Percentiles rank a stretch among this genome's conserved stretches.
These are phyloP conservation scores for Aureobasidium melanogenum DNA, from an alignment of 2,329 filamentous ascomycete species.

Conservation along the genomic window DNA sequence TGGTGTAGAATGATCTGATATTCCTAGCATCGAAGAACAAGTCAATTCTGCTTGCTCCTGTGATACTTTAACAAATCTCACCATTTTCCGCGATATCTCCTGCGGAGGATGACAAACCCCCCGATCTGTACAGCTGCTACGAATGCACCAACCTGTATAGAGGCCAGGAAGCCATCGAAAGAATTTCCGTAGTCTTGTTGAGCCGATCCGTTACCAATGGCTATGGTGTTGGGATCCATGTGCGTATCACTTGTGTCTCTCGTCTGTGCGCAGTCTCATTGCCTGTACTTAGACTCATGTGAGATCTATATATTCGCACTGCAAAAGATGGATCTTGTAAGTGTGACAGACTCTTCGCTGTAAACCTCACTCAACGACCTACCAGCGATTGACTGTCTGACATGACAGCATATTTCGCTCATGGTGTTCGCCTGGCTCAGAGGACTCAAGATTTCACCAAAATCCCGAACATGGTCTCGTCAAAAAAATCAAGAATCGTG, in stretches of 20 bases:
- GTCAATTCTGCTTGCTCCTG: not conserved
- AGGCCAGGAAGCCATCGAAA: not conserved
- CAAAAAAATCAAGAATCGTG: not conserved
- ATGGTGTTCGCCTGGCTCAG: not conserved
- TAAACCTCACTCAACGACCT: not conserved
- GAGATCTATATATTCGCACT: not conserved
- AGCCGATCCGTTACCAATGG: not conserved
- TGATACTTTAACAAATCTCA: not conserved
- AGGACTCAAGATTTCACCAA: not conserved
- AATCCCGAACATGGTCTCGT: not conserved
- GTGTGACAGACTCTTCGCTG: not conserved
- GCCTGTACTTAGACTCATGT: not conserved
- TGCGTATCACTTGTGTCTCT: not conserved
- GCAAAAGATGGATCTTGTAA: not conserved
- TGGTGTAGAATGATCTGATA: not conserved
- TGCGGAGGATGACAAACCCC: not conserved
- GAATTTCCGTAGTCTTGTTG: not conserved
- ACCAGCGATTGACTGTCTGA: not conserved
- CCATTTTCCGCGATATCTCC: not conserved
- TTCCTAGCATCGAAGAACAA: not conserved
- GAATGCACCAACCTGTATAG: not conserved
- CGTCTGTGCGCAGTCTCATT: not conserved
- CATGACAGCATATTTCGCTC: not conserved
- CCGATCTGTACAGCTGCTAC: not conserved
- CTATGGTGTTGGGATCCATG: not conserved